Conservation (phyloP, 768 basidiomycete species). For the Amanita subjunquillea region DNA sequence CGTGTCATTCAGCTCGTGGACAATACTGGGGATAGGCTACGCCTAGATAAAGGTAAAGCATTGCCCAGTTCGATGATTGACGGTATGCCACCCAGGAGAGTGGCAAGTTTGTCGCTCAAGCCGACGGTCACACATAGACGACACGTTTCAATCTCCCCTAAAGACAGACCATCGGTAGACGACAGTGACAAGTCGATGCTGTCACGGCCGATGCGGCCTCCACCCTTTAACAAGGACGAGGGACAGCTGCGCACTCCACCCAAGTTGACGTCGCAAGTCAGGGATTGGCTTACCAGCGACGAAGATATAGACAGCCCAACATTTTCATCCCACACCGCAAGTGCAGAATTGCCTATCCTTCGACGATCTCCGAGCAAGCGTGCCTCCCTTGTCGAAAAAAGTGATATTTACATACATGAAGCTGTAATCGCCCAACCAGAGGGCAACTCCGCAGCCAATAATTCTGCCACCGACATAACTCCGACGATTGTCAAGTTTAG, state of each 20-base stretch:
- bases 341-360: conserved; percentile 35
- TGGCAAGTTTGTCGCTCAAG: conserved; percentile 15
- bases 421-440: conserved; percentile 27
- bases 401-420: conserved; percentile 27
- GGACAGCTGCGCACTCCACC: neutral
- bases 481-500: conserved; percentile 27
- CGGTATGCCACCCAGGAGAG: neutral
- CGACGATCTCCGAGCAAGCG: conserved; percentile 68
- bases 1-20: conserved; percentile 3
- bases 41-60: conserved; percentile 1
- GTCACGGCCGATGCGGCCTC: conserved; percentile 4
- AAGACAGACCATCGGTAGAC: conserved; percentile 15
- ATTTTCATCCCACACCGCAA: conserved; percentile 10
- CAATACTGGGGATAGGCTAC: conserved; percentile 2
- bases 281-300: conserved; percentile 71
- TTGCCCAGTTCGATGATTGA: conserved; percentile 5
- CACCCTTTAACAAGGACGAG: neutral
- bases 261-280: conserved; percentile 18
- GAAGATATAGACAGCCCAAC: conserved; percentile 14
- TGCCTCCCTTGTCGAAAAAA: conserved; percentile 52
- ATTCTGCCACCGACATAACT: conserved; percentile 17
- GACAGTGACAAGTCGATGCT: neutral
- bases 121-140: conserved; percentile 42
- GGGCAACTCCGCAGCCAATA: conserved; percentile 9
- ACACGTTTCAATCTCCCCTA: conserved; percentile 36